A percentile compares a stretch with the other conserved stretches of the same genome.
These are phyloP conservation scores for Colletotrichum orchidophilum DNA, from an alignment of 2,329 filamentous ascomycete species.

Conservation along the genomic window DNA sequence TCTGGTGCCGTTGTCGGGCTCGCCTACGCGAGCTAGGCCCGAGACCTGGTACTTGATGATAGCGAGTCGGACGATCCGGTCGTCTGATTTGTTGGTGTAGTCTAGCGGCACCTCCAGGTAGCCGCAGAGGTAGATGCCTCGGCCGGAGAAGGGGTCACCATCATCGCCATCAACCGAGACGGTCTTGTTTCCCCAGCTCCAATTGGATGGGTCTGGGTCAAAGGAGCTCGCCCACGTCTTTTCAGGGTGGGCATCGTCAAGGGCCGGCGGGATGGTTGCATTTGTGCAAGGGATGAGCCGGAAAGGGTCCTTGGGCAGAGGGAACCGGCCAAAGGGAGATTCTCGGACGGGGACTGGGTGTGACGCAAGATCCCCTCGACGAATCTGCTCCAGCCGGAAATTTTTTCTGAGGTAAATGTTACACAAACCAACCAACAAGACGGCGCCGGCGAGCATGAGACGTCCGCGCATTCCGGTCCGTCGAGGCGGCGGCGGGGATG, in stretches of 20 bases:
- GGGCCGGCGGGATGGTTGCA: constrained; percentile 48
- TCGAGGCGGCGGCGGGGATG: neutral
- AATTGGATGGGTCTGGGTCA: constrained; percentile 53
- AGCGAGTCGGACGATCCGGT: constrained; percentile 55
- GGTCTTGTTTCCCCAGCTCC: constrained; percentile 54
- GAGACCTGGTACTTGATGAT: constrained; percentile 60
- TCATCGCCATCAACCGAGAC: neutral
- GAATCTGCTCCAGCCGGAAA: neutral
- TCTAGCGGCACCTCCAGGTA: constrained; percentile 59
- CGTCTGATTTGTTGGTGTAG: constrained; percentile 55
- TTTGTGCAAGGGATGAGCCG: constrained; percentile 58
- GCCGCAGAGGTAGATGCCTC: constrained; percentile 58
- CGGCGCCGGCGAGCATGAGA: neutral
- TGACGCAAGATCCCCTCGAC: neutral
- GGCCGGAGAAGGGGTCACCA: constrained; percentile 47
- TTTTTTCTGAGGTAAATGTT: neutral
- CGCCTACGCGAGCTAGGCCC: constrained; percentile 45
- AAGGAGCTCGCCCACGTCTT: constrained; percentile 52
- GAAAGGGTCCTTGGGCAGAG: constrained; percentile 53
- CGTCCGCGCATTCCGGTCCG: neutral
- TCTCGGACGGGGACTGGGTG: neutral
- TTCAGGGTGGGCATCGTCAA: constrained; percentile 49
- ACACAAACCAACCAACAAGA: neutral
- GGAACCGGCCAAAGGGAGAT: constrained; percentile 46
- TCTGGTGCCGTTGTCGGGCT: constrained; percentile 29